Base-by-base conservation (phyloP, 129 eudicot genomes). In the Helianthus annuus region DNA sequence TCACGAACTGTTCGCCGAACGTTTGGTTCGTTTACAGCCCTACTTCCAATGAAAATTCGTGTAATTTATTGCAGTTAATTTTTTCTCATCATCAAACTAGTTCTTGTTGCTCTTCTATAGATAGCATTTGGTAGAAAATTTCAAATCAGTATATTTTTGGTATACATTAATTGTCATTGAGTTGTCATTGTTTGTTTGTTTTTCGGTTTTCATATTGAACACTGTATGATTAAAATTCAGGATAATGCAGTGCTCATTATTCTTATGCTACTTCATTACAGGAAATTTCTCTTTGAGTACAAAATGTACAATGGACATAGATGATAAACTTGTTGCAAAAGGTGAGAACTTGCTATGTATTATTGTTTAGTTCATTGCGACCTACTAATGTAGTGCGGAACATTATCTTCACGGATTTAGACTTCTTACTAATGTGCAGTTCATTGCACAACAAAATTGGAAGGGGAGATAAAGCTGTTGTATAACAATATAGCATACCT, bases 251-350 rank as follows among this genome's bases (percentile, higher is more conserved):
- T 32, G 36, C 36, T 32, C 4, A 32, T 32, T 32, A 32, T 32
- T 32, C 36, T 32, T 32, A 32, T 64, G 65, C 64, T 71, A 71
- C 64, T 55, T 71, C 48, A 55, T 75, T 65, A 42, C 82, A 78
- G 84, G 83, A 79, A 75, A 71, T 48, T 52, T 65, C 60, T 56
- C 64, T 2, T 32, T 32, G 70, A 42, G 22, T 19, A 19, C 22
- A 19, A 19, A 19, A 19, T 19, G 22, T 19, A 19, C 22, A 19
- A 19, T 19, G 22, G 22, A 74, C 53, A 45, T 76, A 79, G 92
- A 81, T 53, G 84, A 83, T 81, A 76, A 64, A 66, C 68, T 69
- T 63, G 36, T 32, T 32, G 76, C 61, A 51, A 73, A 64, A 81
- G 92, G 92, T 81, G 16, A 58, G 61, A 55, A 55, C 13, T 58